phyloP scores from a whole-genome alignment of 2,329 filamentous ascomycete species.

The Calycina marina region DNA sequence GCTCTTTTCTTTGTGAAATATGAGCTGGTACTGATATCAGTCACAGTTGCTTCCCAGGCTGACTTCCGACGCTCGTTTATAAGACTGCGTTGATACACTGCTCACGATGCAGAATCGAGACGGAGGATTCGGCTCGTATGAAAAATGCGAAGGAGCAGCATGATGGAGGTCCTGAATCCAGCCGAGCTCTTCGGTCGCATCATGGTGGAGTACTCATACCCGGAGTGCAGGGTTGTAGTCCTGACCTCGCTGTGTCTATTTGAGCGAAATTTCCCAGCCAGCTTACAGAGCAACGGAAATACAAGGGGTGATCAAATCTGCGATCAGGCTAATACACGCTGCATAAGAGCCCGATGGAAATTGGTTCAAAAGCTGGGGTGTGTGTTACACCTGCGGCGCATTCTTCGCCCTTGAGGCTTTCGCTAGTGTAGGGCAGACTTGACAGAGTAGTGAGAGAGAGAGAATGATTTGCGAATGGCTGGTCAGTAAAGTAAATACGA shows the following conservation, averaged over 20 bases:
- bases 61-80: too few relatives aligned
- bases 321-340: not conserved
- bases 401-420: slow-evolving; percentile 91
- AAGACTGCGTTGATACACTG: slow-evolving; percentile 1
- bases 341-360: slow-evolving; percentile 50
- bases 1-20: too few relatives aligned
- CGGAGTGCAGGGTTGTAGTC: slow-evolving; percentile 1
- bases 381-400: slow-evolving; percentile 90
- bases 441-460: slow-evolving; percentile 53
- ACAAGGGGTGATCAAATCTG: not conserved
- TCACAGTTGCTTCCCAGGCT: too few relatives aligned
- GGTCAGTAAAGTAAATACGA: slow-evolving; percentile 69
- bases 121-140: slow-evolving; percentile 1
- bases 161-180: slow-evolving; percentile 1
- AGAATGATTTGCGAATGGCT: slow-evolving; percentile 72
- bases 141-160: not conserved
- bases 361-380: slow-evolving; percentile 95
- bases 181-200: slow-evolving; percentile 2
- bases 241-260: slow-evolving; percentile 1
- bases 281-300: not conserved
- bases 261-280: slow-evolving; percentile 1
- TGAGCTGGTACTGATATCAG: too few relatives aligned
- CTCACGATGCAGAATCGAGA: slow-evolving; percentile 1
- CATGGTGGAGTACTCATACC: slow-evolving; percentile 2
- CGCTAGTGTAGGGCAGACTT: slow-evolving; percentile 64